Percentiles rank a stretch among this genome's conserved stretches.
Evolutionary conservation across 73 alveolate species (phyloP).

Genomic region (Blepharisma japonicum): DNA sequence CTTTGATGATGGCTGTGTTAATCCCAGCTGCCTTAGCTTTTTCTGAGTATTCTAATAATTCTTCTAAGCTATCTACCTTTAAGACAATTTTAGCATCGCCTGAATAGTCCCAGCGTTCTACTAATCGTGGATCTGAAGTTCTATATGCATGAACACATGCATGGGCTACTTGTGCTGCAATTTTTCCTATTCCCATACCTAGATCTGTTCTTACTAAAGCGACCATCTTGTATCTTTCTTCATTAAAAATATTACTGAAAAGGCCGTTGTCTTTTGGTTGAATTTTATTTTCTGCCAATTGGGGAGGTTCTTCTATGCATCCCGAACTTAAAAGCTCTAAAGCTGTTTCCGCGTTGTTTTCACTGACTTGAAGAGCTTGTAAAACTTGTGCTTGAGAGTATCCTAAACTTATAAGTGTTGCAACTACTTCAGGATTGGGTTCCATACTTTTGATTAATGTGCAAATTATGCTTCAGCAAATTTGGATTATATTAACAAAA

Average conservation of each 20-base stretch:
- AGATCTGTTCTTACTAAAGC: slow-evolving; percentile 92
- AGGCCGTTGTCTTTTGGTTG: no score
- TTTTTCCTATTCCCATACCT: slow-evolving; percentile 97
- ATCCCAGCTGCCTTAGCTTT: slow-evolving; percentile 70
- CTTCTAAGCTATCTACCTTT: slow-evolving; percentile 73
- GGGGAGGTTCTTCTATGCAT: no score
- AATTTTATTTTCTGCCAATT: no score
- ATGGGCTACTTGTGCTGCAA: slow-evolving; percentile 97
- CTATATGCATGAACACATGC: slow-evolving; percentile 83
- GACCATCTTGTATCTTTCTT: slow-evolving; percentile 81
- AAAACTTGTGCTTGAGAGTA: no score
- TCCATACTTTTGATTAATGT: no score
- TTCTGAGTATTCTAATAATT: slow-evolving; percentile 52
- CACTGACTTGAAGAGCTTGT: no score
- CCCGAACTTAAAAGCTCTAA: no score
- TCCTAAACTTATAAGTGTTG: no score
- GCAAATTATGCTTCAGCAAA: no score
- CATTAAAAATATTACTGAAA: neutral
- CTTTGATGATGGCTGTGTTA: slow-evolving; percentile 75
- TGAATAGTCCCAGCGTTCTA: slow-evolving; percentile 71
- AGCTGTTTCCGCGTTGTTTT: no score
- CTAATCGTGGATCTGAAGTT: slow-evolving; percentile 14
- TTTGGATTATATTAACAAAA: no score
- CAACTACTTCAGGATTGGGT: no score
- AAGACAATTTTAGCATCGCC: slow-evolving; percentile 85